phyloP scores from a whole-genome alignment of 2,329 filamentous ascomycete genomes.

The Hymenoscyphus albidus region DNA sequence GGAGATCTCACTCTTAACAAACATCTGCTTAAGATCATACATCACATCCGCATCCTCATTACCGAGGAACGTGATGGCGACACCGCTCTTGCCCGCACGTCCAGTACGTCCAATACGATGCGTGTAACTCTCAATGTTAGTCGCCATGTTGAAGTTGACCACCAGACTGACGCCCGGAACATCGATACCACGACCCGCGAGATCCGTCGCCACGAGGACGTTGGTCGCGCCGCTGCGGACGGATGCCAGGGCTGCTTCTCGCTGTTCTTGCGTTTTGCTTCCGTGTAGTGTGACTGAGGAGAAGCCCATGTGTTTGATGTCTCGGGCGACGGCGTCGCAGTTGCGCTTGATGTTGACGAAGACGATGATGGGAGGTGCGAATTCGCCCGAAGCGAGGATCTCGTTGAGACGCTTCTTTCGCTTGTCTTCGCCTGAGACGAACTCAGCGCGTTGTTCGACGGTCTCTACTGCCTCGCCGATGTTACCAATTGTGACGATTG shows the following conservation, averaged over 20 bases:
- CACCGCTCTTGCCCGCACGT: conserved; percentile 94
- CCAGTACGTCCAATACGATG: conserved; percentile 96
- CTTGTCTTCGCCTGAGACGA: conserved; percentile 86
- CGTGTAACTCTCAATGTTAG: conserved; percentile 88
- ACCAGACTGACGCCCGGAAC: conserved; percentile 91
- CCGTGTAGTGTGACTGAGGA: conserved; percentile 88
- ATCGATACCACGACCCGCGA: conserved; percentile 96
- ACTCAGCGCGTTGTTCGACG: conserved; percentile 94
- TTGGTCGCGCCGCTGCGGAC: conserved; percentile 76
- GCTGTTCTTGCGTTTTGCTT: conserved; percentile 95
- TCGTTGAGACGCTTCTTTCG: conserved; percentile 94
- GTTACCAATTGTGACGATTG: conserved; percentile 92
- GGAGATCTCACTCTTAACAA: conserved; percentile 82
- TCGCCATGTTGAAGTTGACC: conserved; percentile 98
- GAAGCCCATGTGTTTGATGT: conserved; percentile 93
- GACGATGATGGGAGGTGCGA: conserved; percentile 88
- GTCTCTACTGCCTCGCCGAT: conserved; percentile 95
- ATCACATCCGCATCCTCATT: conserved; percentile 85
- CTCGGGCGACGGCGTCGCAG: conserved; percentile 89
- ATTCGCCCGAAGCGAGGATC: conserved; percentile 77
- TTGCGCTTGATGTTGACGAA: conserved; percentile 99
- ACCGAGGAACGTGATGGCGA: conserved; percentile 92
- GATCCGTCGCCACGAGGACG: conserved; percentile 90
- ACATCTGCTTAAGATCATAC: conserved; percentile 95
- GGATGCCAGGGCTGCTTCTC: conserved; percentile 86